These are phyloP conservation scores for Yamadazyma akitaensis DNA, from an alignment of 805 yeast genomes.

Conservation along the genomic window DNA sequence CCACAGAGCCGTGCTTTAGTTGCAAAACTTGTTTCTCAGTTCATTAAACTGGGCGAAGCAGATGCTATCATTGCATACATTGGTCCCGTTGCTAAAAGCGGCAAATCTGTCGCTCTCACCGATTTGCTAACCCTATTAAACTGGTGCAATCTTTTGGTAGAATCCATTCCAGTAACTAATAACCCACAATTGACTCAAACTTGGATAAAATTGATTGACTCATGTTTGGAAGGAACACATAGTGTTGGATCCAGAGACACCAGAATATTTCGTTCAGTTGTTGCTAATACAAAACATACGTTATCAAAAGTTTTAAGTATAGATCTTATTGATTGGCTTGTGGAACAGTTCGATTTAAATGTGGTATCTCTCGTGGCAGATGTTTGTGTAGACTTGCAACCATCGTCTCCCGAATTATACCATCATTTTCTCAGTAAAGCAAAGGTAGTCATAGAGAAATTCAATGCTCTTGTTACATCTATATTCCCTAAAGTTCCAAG, in stretches of 20 bases:
- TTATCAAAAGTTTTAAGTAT: conserved; percentile 1
- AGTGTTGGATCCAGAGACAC: conserved; percentile 3
- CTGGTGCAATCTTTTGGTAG: conserved; percentile 37
- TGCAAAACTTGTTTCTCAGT: conserved; percentile 28
- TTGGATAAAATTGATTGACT: conserved; percentile 1
- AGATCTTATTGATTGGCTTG: conserved; percentile 6
- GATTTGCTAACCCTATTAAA: conserved; percentile 56
- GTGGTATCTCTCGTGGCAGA: conserved; percentile 9
- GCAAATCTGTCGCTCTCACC: conserved; percentile 42
- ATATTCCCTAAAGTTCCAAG: conserved; percentile 40
- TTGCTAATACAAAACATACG: conserved; percentile 26
- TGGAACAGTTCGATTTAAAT: conserved; percentile 7
- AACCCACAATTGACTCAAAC: not conserved
- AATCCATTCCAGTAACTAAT: not conserved
- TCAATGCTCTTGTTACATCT: not conserved
- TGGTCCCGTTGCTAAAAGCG: conserved; percentile 10
- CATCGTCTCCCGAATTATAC: conserved; percentile 12
- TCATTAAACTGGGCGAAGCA: conserved; percentile 27
- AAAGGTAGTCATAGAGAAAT: not conserved
- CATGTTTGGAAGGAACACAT: conserved; percentile 16
- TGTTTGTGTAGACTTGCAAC: conserved; percentile 14
- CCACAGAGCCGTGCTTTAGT: conserved; percentile 44
- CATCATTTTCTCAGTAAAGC: conserved; percentile 3
- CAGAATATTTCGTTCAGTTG: conserved; percentile 24
- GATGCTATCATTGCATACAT: conserved; percentile 42